Evolutionary conservation across 768 basidiomycete genomes (phyloP).

Genomic region (Bullera alba): DNA sequence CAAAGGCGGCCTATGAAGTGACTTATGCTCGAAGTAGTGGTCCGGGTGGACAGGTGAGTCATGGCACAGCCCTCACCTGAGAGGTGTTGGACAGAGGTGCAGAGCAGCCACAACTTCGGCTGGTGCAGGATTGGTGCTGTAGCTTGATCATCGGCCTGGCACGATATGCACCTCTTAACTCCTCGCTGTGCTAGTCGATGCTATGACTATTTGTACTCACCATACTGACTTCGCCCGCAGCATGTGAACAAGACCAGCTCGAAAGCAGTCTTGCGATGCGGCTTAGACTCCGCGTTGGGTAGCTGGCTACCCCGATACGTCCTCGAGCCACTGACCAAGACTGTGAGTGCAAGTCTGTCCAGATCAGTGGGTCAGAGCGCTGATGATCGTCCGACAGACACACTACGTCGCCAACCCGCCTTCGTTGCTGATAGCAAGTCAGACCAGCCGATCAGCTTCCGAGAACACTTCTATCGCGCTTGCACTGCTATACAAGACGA

Average conservation of each 20-base stretch:
- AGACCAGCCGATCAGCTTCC: conserved; percentile 26
- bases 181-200: too few relatives aligned
- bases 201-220: too few relatives aligned
- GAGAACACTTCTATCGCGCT: conserved; percentile 26
- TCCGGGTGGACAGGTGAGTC: conserved; percentile 26
- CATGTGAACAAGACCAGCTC: conserved; percentile 46
- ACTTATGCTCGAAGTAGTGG: conserved; percentile 18
- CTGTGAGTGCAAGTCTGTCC: conserved; percentile 23
- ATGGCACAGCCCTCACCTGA: neutral
- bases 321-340: conserved; percentile 15
- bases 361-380: neutral
- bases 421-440: conserved; percentile 30
- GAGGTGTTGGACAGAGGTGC: neutral
- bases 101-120: too few relatives aligned
- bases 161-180: neutral
- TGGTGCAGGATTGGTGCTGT: too few relatives aligned
- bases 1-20: conserved; percentile 13
- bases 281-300: conserved; percentile 6
- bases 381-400: conserved; percentile 19
- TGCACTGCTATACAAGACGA: conserved; percentile 21
- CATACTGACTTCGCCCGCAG: conserved; percentile 10
- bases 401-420: conserved; percentile 33
- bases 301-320: conserved; percentile 39
- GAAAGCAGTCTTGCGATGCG: conserved; percentile 34
- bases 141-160: neutral